These are phyloP conservation scores for Polyporus arcularius DNA, from an alignment of 768 basidiomycete genomes.

Conservation along the genomic window DNA sequence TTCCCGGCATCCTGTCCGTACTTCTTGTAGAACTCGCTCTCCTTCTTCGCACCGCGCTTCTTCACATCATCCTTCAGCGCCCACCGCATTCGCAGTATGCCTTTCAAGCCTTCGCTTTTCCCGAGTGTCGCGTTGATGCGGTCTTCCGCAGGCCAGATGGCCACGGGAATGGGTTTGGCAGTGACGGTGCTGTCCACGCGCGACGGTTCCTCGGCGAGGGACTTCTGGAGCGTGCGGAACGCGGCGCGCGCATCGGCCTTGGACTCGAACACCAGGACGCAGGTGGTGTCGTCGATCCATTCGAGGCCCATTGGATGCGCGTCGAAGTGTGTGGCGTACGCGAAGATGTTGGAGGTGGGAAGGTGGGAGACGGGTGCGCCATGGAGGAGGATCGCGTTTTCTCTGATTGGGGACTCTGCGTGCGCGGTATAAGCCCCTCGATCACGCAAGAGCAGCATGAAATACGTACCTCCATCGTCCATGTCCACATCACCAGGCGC, in stretches of 20 bases:
- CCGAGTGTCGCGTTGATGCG: conserved; percentile 74
- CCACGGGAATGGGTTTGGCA: conserved; percentile 69
- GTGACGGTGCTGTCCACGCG: conserved; percentile 54
- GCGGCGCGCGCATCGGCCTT: conserved; percentile 54
- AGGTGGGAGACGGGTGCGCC: conserved; percentile 76
- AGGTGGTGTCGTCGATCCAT: conserved; percentile 86
- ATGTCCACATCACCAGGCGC: conserved; percentile 34
- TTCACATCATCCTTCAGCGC: conserved; percentile 73
- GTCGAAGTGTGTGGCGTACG: conserved; percentile 79
- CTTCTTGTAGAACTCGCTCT: conserved; percentile 79
- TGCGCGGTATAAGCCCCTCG: neutral
- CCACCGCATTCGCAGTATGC: conserved; percentile 73
- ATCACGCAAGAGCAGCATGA: neutral
- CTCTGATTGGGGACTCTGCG: conserved; percentile 50
- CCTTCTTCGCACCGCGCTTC: conserved; percentile 68
- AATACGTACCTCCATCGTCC: conserved; percentile 23
- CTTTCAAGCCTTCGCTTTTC: conserved; percentile 67
- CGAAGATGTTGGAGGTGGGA: conserved; percentile 76
- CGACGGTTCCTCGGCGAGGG: conserved; percentile 51
- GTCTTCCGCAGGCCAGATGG: conserved; percentile 79
- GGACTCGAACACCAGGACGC: conserved; percentile 72
- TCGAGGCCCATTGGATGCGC: conserved; percentile 74
- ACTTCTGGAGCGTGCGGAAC: conserved; percentile 52
- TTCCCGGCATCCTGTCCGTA: conserved; percentile 71
- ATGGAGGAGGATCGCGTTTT: conserved; percentile 70